phyloP scores from a whole-genome alignment of 192 early-diverging fungal genomes.

The Neocallimastix lanati region DNA sequence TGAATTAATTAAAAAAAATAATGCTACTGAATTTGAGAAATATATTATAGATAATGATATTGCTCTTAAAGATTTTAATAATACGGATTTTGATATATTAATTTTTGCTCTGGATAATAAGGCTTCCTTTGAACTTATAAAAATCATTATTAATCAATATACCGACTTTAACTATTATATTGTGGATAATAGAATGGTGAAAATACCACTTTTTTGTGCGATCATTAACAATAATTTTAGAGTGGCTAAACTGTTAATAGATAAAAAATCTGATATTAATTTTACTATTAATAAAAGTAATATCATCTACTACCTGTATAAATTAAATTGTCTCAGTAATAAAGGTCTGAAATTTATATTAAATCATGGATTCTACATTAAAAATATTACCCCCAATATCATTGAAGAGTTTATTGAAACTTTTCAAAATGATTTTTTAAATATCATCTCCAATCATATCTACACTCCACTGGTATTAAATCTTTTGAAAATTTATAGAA shows the following conservation, averaged over 20 bases:
- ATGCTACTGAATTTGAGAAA: neutral
- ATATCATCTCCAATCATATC: neutral
- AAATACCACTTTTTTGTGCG: neutral
- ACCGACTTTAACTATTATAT: neutral
- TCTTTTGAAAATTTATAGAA: neutral
- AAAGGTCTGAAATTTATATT: neutral
- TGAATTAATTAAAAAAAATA: neutral
- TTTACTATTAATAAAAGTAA: neutral
- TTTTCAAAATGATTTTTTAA: neutral
- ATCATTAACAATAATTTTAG: neutral
- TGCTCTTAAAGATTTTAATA: neutral
- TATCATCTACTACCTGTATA: neutral
- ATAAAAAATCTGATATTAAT: neutral
- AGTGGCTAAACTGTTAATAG: neutral
- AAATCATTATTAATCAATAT: neutral
- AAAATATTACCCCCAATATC: neutral
- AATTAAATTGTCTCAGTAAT: neutral
- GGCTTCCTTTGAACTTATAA: neutral
- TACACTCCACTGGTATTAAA: neutral
- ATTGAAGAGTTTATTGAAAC: neutral
- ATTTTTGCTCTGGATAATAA: neutral
- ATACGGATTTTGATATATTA: neutral
- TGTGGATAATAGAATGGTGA: neutral
- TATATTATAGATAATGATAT: neutral
- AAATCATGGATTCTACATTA: neutral